phyloP scores from a whole-genome alignment of 2,329 filamentous ascomycete genomes.

The Geosmithia morbida region DNA sequence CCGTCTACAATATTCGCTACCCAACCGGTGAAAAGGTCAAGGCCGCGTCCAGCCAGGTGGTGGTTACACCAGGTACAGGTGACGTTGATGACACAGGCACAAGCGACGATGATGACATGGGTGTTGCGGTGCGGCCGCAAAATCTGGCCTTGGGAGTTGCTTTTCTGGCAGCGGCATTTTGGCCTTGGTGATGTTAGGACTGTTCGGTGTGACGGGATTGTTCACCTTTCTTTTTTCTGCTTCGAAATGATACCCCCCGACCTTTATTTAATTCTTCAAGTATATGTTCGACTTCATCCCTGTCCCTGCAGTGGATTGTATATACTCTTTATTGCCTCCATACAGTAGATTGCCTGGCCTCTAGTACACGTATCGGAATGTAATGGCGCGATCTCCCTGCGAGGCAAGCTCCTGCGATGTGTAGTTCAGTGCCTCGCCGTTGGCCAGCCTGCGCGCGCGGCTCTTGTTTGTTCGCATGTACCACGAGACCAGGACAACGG shows the following conservation, averaged over 20 bases:
- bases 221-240: neutral
- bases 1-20: slow-evolving; percentile 33
- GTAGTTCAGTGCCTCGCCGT: slow-evolving; percentile 17
- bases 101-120: neutral
- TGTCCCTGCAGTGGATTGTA: neutral
- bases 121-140: neutral
- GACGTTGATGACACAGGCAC: no score
- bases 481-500: slow-evolving; percentile 25
- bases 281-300: neutral
- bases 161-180: neutral
- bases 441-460: slow-evolving; percentile 27
- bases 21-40: slow-evolving; percentile 23
- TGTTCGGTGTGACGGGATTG: neutral
- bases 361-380: slow-evolving; percentile 42
- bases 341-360: neutral
- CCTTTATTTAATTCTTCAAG: neutral
- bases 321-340: neutral
- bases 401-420: slow-evolving; percentile 32
- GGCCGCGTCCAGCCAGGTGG: neutral
- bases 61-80: neutral
- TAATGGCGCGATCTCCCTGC: slow-evolving; percentile 42
- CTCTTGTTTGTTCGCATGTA: slow-evolving; percentile 47
- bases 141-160: neutral
- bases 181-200: neutral
- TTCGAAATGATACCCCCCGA: neutral